phyloP scores from a whole-genome alignment of 2,329 filamentous ascomycete genomes.

The Penicillium sp. region DNA sequence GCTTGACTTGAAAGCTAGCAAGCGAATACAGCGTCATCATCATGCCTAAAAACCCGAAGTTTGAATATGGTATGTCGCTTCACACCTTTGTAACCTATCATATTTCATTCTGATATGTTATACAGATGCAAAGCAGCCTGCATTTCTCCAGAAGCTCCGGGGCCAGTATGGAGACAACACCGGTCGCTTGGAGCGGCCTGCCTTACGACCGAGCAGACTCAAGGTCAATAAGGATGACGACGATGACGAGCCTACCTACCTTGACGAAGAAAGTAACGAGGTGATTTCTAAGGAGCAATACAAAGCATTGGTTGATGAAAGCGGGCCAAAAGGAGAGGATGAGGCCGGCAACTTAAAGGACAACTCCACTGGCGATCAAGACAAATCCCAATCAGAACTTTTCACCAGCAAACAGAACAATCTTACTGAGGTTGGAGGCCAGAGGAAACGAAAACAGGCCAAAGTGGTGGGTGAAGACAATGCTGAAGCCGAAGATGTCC shows the following conservation, averaged over 20 bases:
- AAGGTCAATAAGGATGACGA: slow-evolving; percentile 37
- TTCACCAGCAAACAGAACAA: slow-evolving; percentile 33
- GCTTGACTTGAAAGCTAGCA: slow-evolving; percentile 11
- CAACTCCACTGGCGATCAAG: slow-evolving; percentile 10
- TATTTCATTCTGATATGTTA: neutral
- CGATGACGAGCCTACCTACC: slow-evolving; percentile 45
- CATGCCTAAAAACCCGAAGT: slow-evolving; percentile 46
- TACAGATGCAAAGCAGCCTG: slow-evolving; percentile 43
- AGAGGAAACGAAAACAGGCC: slow-evolving; percentile 43
- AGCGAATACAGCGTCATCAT: slow-evolving; percentile 8
- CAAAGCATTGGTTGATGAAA: slow-evolving; percentile 34
- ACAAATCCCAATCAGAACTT: slow-evolving; percentile 14
- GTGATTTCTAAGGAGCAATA: slow-evolving; percentile 46
- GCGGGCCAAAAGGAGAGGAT: slow-evolving; percentile 12
- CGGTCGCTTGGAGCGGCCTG: slow-evolving; percentile 38
- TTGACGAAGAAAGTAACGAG: slow-evolving; percentile 45
- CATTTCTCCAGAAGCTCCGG: slow-evolving; percentile 44
- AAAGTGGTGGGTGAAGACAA: slow-evolving; percentile 42
- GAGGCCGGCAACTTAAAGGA: slow-evolving; percentile 14
- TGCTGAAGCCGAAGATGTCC: slow-evolving; percentile 21
- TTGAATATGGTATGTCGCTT: slow-evolving; percentile 40
- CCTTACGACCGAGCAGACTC: slow-evolving; percentile 36
- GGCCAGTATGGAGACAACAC: slow-evolving; percentile 37
- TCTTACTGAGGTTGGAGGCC: slow-evolving; percentile 41
- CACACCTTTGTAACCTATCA: neutral